Evolutionary conservation across 2,329 filamentous ascomycete genomes (phyloP).

Genomic region (Aspergillus aculeatus): DNA sequence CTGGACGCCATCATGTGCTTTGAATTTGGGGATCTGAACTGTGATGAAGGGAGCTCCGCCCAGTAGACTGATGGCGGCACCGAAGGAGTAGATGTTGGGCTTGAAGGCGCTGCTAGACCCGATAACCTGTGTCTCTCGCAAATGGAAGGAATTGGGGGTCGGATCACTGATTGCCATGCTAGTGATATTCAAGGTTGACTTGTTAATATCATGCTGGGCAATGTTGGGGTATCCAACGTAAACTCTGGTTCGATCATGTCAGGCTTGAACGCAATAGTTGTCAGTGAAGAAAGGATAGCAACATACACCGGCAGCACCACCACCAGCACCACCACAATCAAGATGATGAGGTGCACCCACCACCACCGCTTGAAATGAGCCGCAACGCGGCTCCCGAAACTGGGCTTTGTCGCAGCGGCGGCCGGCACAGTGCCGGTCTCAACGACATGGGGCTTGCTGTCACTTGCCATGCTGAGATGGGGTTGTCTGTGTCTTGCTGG

Average conservation of each 20-base stretch:
- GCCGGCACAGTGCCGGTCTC: slow-evolving; percentile 16
- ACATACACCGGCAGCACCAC: slow-evolving; percentile 58
- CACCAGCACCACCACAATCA: slow-evolving; percentile 53
- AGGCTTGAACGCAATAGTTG: neutral
- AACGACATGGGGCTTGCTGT: slow-evolving; percentile 24
- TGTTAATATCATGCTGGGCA: slow-evolving; percentile 55
- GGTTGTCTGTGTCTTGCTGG: neutral
- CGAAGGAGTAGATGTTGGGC: slow-evolving; percentile 55
- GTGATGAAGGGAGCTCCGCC: slow-evolving; percentile 44
- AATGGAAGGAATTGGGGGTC: slow-evolving; percentile 46
- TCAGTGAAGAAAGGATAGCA: neutral
- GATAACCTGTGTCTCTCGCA: slow-evolving; percentile 51
- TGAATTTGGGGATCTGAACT: slow-evolving; percentile 47
- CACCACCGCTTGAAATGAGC: slow-evolving; percentile 49
- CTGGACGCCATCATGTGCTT: slow-evolving; percentile 44
- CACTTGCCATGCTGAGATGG: slow-evolving; percentile 10
- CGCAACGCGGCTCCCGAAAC: slow-evolving; percentile 27
- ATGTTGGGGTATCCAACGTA: slow-evolving; percentile 61
- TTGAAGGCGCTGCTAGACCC: slow-evolving; percentile 52
- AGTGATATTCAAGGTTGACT: slow-evolving; percentile 52
- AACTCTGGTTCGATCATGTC: slow-evolving; percentile 39
- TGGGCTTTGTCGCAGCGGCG: slow-evolving; percentile 18
- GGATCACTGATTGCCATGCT: slow-evolving; percentile 54
- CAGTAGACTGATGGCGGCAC: slow-evolving; percentile 51
- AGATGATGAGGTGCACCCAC: slow-evolving; percentile 54